Base-by-base conservation (phyloP, 2,329 filamentous ascomycete genomes). In the Cladosporium phlei region DNA sequence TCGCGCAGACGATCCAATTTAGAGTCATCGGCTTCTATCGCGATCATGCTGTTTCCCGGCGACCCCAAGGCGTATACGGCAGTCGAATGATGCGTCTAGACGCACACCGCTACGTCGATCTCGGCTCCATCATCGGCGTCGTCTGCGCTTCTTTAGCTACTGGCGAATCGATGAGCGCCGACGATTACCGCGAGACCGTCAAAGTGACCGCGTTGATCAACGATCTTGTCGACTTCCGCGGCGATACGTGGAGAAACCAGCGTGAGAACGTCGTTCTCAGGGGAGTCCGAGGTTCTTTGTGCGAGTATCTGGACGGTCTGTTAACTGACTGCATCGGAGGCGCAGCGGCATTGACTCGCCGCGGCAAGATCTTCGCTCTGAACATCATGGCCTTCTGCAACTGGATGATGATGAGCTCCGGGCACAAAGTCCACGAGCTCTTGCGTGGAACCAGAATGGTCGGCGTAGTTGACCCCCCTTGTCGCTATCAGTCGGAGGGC, bases 171-270 rank as follows among this genome's bases (percentile, higher is more conserved):
- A 34, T 47, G 27, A 34, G 14, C n/a, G 38, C 37, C 11, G 37
- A 24, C 4, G 37, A 40, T 14, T 47, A 33, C 6, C 8, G 11
- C 3, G 37, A 47, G 6, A 8, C 42, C 2, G 38, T 47, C 9
- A 25, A 42, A n/a, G 27, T 19, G 12, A 12, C 28, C 1, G 38
- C 42, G 9, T 11, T 47, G 10, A 42, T 47, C 29, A 47, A 47
- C 17, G 37, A 48, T 32, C 37, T 48, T 14, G 21, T 48, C 29
- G 37, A 43, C 30, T 48, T 48, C 14, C 46, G 46, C 11, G 46
- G 38, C 7, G 46, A 43, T 25, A 48, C 38, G 1, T 48, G 37
- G 46, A 24, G 46, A 5, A 48, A 34, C n/a, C 46, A 48, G 21
- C 28, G 46, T 11, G 37, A 48, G 2, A 48, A 43, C 12, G 37